These are phyloP conservation scores for Naganishia vishniacii DNA, from an alignment of 768 basidiomycete genomes.

Conservation along the genomic window DNA sequence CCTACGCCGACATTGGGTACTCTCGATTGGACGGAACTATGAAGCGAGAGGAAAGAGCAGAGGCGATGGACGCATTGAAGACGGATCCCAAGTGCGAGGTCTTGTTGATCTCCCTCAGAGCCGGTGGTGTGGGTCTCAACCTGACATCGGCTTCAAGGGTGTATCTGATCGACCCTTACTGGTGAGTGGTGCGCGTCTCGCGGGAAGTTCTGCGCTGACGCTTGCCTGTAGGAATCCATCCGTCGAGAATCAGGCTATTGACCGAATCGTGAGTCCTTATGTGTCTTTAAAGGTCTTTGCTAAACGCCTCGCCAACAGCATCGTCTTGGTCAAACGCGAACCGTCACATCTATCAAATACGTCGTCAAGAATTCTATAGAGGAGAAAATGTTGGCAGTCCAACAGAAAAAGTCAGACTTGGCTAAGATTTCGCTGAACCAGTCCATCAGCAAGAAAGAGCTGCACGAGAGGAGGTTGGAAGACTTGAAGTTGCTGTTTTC, in stretches of 20 bases:
- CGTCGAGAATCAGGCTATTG: slow-evolving; percentile 95
- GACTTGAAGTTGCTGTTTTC: slow-evolving; percentile 54
- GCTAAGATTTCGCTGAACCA: slow-evolving; percentile 90
- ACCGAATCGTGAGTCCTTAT: slow-evolving; percentile 72
- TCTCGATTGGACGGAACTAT: slow-evolving; percentile 94
- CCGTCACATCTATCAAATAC: slow-evolving; percentile 84
- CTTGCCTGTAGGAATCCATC: slow-evolving; percentile 72
- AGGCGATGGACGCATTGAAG: slow-evolving; percentile 88
- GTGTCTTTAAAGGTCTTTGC: background rate
- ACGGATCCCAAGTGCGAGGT: slow-evolving; percentile 86
- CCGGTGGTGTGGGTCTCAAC: slow-evolving; percentile 94
- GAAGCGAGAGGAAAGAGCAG: slow-evolving; percentile 88
- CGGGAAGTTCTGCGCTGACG: slow-evolving; percentile 16
- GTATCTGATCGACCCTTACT: slow-evolving; percentile 98
- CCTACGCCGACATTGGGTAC: slow-evolving; percentile 73
- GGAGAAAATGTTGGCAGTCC: slow-evolving; percentile 82
- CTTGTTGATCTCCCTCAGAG: slow-evolving; percentile 87
- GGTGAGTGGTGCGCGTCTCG: slow-evolving; percentile 54
- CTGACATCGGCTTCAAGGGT: slow-evolving; percentile 84
- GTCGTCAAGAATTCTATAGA: slow-evolving; percentile 95
- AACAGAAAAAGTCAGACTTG: slow-evolving; percentile 86
- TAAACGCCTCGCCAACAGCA: slow-evolving; percentile 56
- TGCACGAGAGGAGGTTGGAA: slow-evolving; percentile 79
- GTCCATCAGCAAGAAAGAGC: slow-evolving; percentile 77
- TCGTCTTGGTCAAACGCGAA: slow-evolving; percentile 86